A percentile compares a stretch with the other conserved stretches of the same genome.
These are phyloP conservation scores for Leccinum pachyderme DNA, from an alignment of 1,284 basidiomycete species.

Conservation along the genomic window DNA sequence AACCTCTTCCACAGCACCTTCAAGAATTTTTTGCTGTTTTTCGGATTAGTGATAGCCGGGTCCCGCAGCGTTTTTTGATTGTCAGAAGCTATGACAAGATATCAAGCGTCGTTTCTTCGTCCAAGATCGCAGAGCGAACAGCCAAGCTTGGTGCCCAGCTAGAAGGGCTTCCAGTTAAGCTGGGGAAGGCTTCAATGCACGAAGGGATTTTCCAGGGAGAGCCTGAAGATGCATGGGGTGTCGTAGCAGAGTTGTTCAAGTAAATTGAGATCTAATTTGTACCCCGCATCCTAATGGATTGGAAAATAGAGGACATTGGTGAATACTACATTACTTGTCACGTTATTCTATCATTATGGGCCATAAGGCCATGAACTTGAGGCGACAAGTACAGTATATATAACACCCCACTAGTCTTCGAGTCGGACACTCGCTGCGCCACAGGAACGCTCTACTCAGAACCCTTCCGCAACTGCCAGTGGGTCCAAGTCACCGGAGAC, in stretches of 20 bases:
- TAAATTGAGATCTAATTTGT: neutral
- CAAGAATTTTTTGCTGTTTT: neutral
- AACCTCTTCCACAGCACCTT: constrained; percentile 9
- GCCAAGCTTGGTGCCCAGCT: neutral
- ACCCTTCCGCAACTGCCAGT: too few species aligned
- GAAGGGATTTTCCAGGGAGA: constrained; percentile 10
- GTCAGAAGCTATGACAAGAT: constrained; percentile 13
- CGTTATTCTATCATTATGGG: too few species aligned
- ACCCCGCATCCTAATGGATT: neutral
- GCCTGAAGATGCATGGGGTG: constrained; percentile 11
- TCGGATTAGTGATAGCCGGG: neutral
- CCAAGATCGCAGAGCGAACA: constrained; percentile 9
- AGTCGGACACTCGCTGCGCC: too few species aligned
- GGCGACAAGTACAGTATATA: too few species aligned
- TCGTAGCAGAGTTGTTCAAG: constrained; percentile 14
- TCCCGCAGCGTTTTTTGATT: constrained; percentile 5
- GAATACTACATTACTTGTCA: too few species aligned
- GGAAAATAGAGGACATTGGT: neutral
- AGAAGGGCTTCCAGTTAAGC: neutral
- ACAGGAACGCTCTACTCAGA: too few species aligned
- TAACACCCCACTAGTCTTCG: too few species aligned
- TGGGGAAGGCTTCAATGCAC: constrained; percentile 10
- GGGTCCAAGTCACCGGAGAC: too few species aligned
- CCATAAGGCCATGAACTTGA: too few species aligned
- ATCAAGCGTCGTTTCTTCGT: constrained; percentile 1